Base-by-base conservation (phyloP, 495 filamentous ascomycete species). In the Talaromyces nanjingensis region DNA sequence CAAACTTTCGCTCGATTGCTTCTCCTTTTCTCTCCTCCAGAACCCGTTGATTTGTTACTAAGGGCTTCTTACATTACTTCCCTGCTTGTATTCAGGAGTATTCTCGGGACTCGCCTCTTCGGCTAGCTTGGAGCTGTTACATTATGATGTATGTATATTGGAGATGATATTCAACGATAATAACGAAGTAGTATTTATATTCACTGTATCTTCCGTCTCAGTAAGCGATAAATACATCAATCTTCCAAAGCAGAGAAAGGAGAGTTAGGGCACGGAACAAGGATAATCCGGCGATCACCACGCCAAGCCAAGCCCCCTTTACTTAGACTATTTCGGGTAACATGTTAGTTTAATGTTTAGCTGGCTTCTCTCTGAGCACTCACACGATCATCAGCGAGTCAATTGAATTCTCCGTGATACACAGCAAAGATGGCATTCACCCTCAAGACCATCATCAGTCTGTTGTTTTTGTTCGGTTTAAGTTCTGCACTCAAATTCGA, bases 401-500 rank as follows among this genome's bases (percentile, higher is more conserved):
- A n/a, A 18, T n/a, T n/a, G n/a, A n/a, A n/a, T 9, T n/a, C 47
- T 6, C 29, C 7, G 29, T 4, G 7, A 27, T n/a, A 9, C 29
- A 6, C 22, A 8, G 14, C 45, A 62, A 16, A 74, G 65, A 65
- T 70, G 63, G 67, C 64, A 63, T 64, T 75, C 62, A 75, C 66
- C 22, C 70, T 75, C 71, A 74, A 67, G 73, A 74, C 73, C 59
- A 59, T 77, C 62, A 63, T 79, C 55, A 55, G 70, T 45, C 64
- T 80, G 2, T 67, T 76, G 31, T 76, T 89, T 65, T 78, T 86
- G 9, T 12, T 29, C 22, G n/a, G 42, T 20, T 16, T 62, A 25
- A 34, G 60, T 60, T 79, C 85, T 60, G 92, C 92, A 33, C 83
- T 98, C 63, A 97, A 96, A 77, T 98, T 98, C 83, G 96, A 98